A percentile compares a stretch with the other conserved stretches of the same genome.
These are phyloP conservation scores for Phytophthora colocasiae DNA, from an alignment of 352 stramenopile genomes.

Conservation along the genomic window DNA sequence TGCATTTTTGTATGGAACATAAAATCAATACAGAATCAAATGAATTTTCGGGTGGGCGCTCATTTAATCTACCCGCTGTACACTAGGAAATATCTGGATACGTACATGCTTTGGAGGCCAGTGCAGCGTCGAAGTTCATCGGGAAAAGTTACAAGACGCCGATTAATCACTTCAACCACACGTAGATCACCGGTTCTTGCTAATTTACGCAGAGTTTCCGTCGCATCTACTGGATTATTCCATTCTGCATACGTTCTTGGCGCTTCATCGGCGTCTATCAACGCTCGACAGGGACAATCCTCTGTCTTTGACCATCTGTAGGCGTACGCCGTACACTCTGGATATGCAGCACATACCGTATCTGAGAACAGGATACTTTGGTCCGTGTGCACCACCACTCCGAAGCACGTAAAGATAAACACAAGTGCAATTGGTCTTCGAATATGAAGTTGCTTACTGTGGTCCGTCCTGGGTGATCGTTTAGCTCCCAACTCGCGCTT, in stretches of 20 bases:
- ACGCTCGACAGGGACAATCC: conserved; percentile 41
- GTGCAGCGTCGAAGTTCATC: conserved; percentile 26
- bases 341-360: not conserved
- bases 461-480: not conserved
- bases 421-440: not conserved
- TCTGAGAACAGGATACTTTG: not conserved
- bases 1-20: too few species aligned
- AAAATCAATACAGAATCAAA: too few species aligned
- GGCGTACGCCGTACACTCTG: conserved; percentile 2
- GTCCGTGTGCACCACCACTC: not conserved
- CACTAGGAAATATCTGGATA: not conserved
- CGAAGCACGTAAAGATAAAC: not conserved
- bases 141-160: conserved; percentile 9
- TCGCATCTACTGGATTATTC: conserved; percentile 12
- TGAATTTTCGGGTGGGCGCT: too few species aligned
- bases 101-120: conserved; percentile 28
- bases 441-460: not conserved
- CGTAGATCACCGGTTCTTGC: conserved; percentile 20
- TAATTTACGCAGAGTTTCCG: conserved; percentile 10
- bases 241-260: conserved; percentile 26
- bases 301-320: conserved; percentile 21
- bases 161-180: conserved; percentile 35
- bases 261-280: conserved; percentile 35
- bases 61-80: too few species aligned
- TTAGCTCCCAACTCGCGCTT: not conserved